Evolutionary conservation across 306 rosid species (phyloP).

Genomic region (Quercus rubra): DNA sequence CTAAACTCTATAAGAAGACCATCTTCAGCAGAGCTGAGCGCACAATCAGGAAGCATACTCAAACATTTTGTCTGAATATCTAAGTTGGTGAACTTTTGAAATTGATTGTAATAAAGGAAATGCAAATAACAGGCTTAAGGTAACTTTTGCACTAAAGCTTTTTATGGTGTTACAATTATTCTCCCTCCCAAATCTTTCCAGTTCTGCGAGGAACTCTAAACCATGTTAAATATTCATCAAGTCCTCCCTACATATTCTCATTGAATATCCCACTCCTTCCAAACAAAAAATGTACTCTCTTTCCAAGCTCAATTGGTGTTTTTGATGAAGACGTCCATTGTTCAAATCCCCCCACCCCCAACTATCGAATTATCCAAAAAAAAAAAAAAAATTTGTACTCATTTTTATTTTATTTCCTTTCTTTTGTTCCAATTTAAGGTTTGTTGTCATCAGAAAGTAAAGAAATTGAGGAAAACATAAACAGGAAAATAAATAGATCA

Average conservation of each 20-base stretch:
- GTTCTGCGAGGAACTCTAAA: neutral
- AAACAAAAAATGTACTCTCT: neutral
- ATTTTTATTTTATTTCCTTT: neutral
- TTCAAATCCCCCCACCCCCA: no score
- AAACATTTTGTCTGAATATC: neutral
- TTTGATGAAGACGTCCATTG: no score
- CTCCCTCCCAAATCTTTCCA: neutral
- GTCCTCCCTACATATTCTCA: neutral
- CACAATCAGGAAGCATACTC: constrained; percentile 4
- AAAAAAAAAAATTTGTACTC: neutral
- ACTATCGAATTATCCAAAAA: no score
- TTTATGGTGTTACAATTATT: neutral
- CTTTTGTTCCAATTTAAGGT: neutral
- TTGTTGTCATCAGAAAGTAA: neutral
- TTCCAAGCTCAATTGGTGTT: neutral
- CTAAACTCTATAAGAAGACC: constrained; percentile 7
- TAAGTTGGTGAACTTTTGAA: neutral
- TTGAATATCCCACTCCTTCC: neutral
- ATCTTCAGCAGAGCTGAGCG: constrained; percentile 17
- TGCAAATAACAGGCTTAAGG: neutral
- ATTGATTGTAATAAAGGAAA: neutral
- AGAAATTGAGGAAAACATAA: neutral
- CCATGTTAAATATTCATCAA: neutral
- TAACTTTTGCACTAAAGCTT: neutral
- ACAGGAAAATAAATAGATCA: neutral